Base-by-base conservation (phyloP, 495 filamentous ascomycete species). In the Melanomma pulvis-pyrius region DNA sequence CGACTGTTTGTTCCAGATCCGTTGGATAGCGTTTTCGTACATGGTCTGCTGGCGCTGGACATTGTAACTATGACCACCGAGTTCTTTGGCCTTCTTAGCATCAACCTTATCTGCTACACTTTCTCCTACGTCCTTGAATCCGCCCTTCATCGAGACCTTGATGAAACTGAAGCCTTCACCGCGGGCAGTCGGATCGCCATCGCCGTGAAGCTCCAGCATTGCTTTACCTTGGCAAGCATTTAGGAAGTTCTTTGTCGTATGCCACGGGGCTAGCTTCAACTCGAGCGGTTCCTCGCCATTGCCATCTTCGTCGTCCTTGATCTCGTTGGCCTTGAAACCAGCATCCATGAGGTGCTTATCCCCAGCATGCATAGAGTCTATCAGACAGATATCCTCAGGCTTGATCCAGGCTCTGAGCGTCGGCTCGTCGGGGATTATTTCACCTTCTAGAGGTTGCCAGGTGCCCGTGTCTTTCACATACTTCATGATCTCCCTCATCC, bases 121-220 rank as follows among this genome's bases (percentile, higher is more conserved):
- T 71, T 97, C 92, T 11, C 93, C 90, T 61, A 92, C 82, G 30
- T 92, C 90, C 70, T 96, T 91, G 78, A 94, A 99, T 1, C 94
- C 94, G 50, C 94, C 94, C 76, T 99, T 99, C 94, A 99, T 99
- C 13, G 91, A 96, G 0, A 92, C 97, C 71, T 92, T 90, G 69
- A 99, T 89, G 75, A 97, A 96, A 74, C 89, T 97, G 79, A 97
- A 93, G 1, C 91, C 94, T 60, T 96, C 87, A 1, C 94, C 94
- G 68, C 91, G 90, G 12, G 92, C 91, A 8, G 92, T 94, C n/a
- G 94, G 94, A 73, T 99, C 94, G 30, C 96, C 94, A 66, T 93
- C 88, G 19, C 94, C 94, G 70, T 97, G 91, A 11, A 99, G 86
- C 62, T 90, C 86, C 49, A 99, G 84, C 94, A 99, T 99, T 9